Evolutionary conservation across 306 rosid species (phyloP).

Genomic region (Arachis stenosperma): DNA sequence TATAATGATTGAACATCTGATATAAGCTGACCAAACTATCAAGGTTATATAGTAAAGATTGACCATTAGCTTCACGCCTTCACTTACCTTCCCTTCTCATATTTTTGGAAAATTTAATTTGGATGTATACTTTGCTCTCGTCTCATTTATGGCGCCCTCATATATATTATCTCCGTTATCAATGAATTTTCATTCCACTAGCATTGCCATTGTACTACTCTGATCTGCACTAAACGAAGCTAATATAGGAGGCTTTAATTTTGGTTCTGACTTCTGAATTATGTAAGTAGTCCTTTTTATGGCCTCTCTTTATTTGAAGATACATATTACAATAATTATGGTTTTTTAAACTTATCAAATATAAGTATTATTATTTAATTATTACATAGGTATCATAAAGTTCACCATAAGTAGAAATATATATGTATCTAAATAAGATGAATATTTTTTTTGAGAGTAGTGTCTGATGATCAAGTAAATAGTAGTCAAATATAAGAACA

Average conservation of each 20-base stretch:
- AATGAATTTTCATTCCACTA: constrained; percentile 1
- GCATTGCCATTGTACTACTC: constrained; percentile 5
- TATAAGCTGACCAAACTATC: constrained; percentile 23
- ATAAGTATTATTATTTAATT: no score
- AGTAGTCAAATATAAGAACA: no score
- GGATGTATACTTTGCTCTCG: not conserved
- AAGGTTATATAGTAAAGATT: not conserved
- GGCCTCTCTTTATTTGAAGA: constrained; percentile 28
- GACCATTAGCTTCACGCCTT: constrained; percentile 44
- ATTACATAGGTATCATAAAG: no score
- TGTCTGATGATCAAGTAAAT: no score
- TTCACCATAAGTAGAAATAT: no score
- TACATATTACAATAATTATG: not conserved
- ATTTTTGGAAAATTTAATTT: not conserved
- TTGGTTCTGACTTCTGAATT: not conserved
- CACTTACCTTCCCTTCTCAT: constrained; percentile 41
- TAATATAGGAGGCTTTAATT: not conserved
- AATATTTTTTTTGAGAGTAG: no score
- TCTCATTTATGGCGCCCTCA: not conserved
- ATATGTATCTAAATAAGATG: no score
- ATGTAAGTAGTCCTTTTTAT: constrained; percentile 36
- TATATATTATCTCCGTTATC: constrained; percentile 10
- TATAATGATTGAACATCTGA: constrained; percentile 18
- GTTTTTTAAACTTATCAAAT: no score
- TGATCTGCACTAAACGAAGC: constrained; percentile 26